Conservation (phyloP, 2,329 filamentous ascomycete genomes). For the Teratosphaeria viscida region DNA sequence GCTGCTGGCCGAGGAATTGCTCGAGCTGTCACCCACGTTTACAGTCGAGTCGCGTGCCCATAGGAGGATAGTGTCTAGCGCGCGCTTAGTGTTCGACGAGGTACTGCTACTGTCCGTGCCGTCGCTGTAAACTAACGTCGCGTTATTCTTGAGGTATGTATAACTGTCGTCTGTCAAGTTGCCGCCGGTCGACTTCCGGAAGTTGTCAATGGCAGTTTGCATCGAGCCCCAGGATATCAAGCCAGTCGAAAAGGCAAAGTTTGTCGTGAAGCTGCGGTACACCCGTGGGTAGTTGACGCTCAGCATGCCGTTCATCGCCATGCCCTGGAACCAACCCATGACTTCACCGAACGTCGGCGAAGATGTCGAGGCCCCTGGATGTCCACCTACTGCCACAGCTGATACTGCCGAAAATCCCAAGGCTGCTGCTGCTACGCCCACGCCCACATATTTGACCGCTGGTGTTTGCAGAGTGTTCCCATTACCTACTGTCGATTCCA, state of each 20-base stretch:
- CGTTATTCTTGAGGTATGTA: constrained; percentile 63
- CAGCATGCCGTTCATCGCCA: constrained; percentile 94
- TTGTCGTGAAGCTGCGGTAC: constrained; percentile 81
- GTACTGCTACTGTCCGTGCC: constrained; percentile 30
- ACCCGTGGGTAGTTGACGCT: constrained; percentile 79
- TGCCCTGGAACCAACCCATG: constrained; percentile 80
- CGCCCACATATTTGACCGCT: constrained; percentile 74
- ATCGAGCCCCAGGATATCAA: constrained; percentile 73
- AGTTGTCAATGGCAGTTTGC: constrained; percentile 73
- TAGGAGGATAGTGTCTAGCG: constrained; percentile 15
- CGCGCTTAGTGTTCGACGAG: constrained; percentile 12
- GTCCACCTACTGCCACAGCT: constrained; percentile 49
- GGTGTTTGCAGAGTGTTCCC: constrained; percentile 70
- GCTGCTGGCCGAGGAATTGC: constrained; percentile 8
- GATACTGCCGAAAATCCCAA: constrained; percentile 60
- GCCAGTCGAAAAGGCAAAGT: constrained; percentile 86
- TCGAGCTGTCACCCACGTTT: constrained; percentile 15
- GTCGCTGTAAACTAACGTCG: constrained; percentile 61
- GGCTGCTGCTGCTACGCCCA: constrained; percentile 75
- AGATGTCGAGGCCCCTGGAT: constrained; percentile 44
- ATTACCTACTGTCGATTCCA: constrained; percentile 72
- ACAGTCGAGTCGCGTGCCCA: constrained; percentile 24
- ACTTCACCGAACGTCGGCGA: constrained; percentile 82
- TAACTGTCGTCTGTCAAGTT: constrained; percentile 76
- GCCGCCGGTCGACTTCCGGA: constrained; percentile 70